Conservation (phyloP, 148 eudicot species). For the Rhododendron henanense region DNA sequence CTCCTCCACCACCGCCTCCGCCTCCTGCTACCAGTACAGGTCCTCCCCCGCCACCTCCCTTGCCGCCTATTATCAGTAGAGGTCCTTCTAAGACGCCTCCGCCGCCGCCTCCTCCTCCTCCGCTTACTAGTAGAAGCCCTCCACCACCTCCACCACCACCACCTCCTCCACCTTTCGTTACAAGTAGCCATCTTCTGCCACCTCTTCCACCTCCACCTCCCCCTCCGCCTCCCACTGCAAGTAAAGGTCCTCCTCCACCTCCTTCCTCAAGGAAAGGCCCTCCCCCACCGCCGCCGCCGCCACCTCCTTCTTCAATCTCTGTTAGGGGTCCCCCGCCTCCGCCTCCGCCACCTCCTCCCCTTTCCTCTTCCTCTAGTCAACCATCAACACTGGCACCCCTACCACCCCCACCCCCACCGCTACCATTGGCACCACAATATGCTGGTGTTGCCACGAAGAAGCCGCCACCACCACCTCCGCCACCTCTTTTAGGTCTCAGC, state of each 20-base stretch:
- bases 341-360: constrained; percentile 46
- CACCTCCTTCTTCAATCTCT: constrained; percentile 17
- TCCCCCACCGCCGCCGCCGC: not conserved
- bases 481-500: constrained; percentile 10
- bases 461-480: constrained; percentile 20
- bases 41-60: constrained; percentile 30
- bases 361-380: constrained; percentile 12
- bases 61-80: constrained; percentile 20
- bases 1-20: constrained; percentile 21
- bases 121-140: constrained; percentile 3
- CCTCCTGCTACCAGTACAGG: constrained; percentile 22
- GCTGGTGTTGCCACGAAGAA: not conserved
- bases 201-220: constrained; percentile 15
- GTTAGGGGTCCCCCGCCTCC: constrained; percentile 28
- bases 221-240: constrained; percentile 18
- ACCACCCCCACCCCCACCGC: constrained; percentile 26
- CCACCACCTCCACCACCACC: constrained; percentile 21
- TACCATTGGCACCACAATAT: constrained; percentile 20
- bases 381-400: constrained; percentile 3
- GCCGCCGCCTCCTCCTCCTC: constrained; percentile 25
- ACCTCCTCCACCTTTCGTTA: constrained; percentile 22
- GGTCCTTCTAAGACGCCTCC: constrained; percentile 18
- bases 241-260: constrained; percentile 19
- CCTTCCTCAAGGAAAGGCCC: constrained; percentile 16
- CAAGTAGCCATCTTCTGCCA: constrained; percentile 16